These are phyloP conservation scores for Kodamaea fukazawae DNA, from an alignment of 805 yeast genomes.

Conservation along the genomic window DNA sequence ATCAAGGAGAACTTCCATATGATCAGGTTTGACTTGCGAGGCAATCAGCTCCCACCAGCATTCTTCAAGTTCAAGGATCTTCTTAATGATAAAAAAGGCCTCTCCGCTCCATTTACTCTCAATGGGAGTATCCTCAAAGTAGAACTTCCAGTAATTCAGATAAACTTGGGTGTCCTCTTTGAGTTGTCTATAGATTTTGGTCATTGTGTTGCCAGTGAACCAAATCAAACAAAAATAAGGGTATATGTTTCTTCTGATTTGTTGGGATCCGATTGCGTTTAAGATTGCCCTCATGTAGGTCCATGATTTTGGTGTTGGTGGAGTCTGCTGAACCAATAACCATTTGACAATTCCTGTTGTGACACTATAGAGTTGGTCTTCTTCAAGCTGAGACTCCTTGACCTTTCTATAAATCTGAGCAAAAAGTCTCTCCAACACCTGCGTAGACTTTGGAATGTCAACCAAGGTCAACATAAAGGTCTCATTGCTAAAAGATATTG, in stretches of 20 bases:
- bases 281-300: conserved; percentile 14
- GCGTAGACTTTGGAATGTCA: conserved; percentile 19
- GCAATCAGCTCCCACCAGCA: no score
- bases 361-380: conserved; percentile 17
- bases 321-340: conserved; percentile 31
- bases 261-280: conserved; percentile 4
- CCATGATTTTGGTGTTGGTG: conserved; percentile 20
- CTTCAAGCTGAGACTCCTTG: conserved; percentile 2
- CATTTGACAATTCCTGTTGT: conserved; percentile 27
- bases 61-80: not conserved
- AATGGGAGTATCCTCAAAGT: conserved; percentile 5
- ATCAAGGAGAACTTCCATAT: no score
- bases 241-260: conserved; percentile 10
- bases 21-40: no score
- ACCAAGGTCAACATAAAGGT: conserved; percentile 25
- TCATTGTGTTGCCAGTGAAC: conserved; percentile 1
- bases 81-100: not conserved
- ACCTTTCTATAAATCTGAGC: conserved; percentile 14
- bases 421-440: conserved; percentile 17
- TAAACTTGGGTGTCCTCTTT: not conserved
- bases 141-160: conserved; percentile 11
- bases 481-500: conserved; percentile 18
- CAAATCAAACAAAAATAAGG: conserved; percentile 19
- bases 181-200: not conserved
- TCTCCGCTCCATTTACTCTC: not conserved